Conservation (phyloP, 1,284 basidiomycete genomes). For the Apiotrichum porosum region DNA sequence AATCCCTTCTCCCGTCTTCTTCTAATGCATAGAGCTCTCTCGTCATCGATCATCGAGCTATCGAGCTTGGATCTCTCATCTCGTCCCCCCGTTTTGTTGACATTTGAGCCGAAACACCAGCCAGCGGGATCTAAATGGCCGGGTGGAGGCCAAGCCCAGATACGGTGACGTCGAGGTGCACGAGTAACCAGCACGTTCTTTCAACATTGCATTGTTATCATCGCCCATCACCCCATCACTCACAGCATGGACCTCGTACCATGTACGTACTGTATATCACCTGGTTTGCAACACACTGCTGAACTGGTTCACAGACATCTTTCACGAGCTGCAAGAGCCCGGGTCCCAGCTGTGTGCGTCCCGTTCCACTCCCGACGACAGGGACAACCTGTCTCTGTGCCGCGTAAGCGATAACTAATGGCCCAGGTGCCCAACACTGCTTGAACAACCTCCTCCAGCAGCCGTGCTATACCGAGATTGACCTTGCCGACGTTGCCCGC, state of each 20-base stretch:
- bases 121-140: too few relatives aligned
- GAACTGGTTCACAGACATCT: constrained; percentile 32
- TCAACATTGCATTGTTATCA: neutral
- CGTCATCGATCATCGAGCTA: too few relatives aligned
- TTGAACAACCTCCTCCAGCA: constrained; percentile 52
- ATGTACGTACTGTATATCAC: neutral
- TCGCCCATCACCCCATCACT: neutral
- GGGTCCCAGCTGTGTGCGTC: constrained; percentile 47
- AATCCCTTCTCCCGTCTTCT: too few relatives aligned
- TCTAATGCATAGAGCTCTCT: too few relatives aligned
- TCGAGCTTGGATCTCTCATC: too few relatives aligned
- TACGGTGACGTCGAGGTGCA: too few relatives aligned
- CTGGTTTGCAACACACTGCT: neutral
- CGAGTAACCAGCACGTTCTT: too few relatives aligned
- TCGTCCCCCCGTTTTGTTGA: too few relatives aligned
- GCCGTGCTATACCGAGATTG: constrained; percentile 65
- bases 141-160: too few relatives aligned
- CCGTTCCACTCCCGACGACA: neutral
- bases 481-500: constrained; percentile 73
- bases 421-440: constrained; percentile 49
- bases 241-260: neutral
- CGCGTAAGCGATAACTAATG: too few relatives aligned
- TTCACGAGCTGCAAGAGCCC: constrained; percentile 46
- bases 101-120: too few relatives aligned
- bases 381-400: neutral